Percentiles rank a stretch among this genome's conserved stretches.
Conservation (phyloP, 257 asterid species). For the Ligustrum vulgare region DNA sequence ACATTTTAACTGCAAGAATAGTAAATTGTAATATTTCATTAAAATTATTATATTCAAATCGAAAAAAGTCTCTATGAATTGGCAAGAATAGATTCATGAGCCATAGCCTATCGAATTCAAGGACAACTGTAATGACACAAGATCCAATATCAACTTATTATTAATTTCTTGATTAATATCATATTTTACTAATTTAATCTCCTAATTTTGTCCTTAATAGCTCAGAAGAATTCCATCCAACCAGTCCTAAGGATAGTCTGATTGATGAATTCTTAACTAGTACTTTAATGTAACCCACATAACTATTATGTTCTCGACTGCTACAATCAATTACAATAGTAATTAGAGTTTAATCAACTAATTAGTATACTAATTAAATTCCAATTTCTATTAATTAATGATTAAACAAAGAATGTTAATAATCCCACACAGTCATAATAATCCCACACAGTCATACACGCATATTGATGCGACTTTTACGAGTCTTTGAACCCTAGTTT, state of each 20-base stretch:
- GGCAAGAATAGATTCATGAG: neutral
- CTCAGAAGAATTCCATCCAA: constrained; percentile 25
- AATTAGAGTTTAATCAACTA: neutral
- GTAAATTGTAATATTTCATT: no score
- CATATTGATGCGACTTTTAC: constrained; percentile 2
- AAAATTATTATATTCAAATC: neutral
- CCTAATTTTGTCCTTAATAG: constrained; percentile 35
- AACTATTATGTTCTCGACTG: neutral
- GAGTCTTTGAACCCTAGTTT: neutral
- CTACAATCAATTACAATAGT: neutral
- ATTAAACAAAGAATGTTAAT: neutral
- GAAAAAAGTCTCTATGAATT: constrained; percentile 12
- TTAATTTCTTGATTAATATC: constrained; percentile 1
- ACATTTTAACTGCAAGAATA: neutral
- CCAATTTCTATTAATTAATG: neutral
- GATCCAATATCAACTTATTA: constrained; percentile 48
- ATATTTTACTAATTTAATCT: constrained; percentile 14
- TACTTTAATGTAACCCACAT: constrained; percentile 24
- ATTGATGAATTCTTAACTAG: constrained; percentile 2
- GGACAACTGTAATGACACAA: constrained; percentile 46
- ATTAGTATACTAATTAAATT: neutral
- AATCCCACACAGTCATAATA: neutral
- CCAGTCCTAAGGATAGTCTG: constrained; percentile 5
- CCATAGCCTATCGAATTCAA: constrained; percentile 13
- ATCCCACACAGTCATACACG: neutral